Evolutionary conservation across 345 rosid genomes (phyloP).

Genomic region (Rhodomyrtus tomentosa): DNA sequence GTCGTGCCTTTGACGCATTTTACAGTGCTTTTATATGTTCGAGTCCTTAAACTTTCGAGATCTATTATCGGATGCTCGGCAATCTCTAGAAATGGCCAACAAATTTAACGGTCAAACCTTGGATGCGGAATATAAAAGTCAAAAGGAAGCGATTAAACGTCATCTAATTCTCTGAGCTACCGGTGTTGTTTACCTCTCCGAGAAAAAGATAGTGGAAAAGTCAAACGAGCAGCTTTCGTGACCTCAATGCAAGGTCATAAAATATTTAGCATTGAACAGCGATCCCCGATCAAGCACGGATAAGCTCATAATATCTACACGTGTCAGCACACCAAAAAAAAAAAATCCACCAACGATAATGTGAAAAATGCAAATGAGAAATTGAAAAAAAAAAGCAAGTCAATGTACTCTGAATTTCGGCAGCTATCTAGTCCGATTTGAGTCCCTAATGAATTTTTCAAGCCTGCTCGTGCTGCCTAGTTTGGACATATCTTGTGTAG

Average conservation of each 20-base stretch:
- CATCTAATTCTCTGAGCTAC: no score
- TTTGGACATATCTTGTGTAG: background rate
- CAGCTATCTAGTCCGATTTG: background rate
- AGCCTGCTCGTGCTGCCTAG: background rate
- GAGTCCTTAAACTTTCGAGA: background rate
- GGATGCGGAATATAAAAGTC: background rate
- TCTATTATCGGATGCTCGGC: background rate
- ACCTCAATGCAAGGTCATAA: background rate
- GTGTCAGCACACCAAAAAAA: background rate
- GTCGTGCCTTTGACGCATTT: background rate
- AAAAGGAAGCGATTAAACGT: background rate
- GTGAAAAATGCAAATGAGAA: background rate
- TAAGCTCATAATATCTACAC: background rate
- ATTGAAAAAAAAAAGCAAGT: background rate
- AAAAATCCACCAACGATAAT: background rate
- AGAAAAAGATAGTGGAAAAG: background rate
- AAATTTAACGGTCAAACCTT: background rate
- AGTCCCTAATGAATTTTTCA: no score
- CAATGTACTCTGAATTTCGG: background rate
- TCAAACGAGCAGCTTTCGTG: background rate
- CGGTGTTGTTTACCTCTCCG: no score
- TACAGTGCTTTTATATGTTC: background rate
- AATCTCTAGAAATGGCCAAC: background rate
- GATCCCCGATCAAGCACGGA: background rate
- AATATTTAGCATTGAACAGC: background rate